Percentiles rank a stretch among this genome's conserved stretches.
These are phyloP conservation scores for Huntiella bhutanensis DNA, from an alignment of 2,329 filamentous ascomycete species.

Conservation along the genomic window DNA sequence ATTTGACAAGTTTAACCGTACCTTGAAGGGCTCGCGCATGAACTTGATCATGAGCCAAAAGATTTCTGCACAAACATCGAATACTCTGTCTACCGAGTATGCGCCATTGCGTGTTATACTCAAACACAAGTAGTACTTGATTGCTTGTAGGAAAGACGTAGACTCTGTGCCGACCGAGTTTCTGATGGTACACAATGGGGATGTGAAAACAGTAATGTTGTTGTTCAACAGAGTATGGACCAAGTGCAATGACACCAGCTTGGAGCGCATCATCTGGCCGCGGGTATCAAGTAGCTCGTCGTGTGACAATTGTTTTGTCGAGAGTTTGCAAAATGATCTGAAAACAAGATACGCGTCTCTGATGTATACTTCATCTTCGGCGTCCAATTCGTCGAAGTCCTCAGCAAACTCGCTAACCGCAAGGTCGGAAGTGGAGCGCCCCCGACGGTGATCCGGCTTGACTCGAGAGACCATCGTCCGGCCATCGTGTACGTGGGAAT, in stretches of 20 bases:
- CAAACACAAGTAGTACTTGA: constrained; percentile 92
- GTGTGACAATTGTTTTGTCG: constrained; percentile 72
- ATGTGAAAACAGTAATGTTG: constrained; percentile 77
- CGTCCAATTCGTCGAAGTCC: constrained; percentile 42
- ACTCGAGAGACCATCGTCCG: constrained; percentile 48
- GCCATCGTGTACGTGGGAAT: constrained; percentile 46
- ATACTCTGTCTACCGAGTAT: constrained; percentile 78
- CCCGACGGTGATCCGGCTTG: constrained; percentile 26
- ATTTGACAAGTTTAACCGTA: constrained; percentile 18
- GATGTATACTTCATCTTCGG: constrained; percentile 89
- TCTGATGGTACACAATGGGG: constrained; percentile 76
- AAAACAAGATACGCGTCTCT: constrained; percentile 95
- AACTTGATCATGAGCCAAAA: constrained; percentile 96
- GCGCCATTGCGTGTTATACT: constrained; percentile 90
- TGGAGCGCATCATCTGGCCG: constrained; percentile 92
- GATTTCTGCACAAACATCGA: constrained; percentile 90
- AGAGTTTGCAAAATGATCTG: constrained; percentile 91
- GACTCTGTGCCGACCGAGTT: constrained; percentile 77
- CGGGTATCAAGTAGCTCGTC: constrained; percentile 87
- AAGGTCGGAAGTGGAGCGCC: constrained; percentile 33
- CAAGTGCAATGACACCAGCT: constrained; percentile 83
- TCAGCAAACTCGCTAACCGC: constrained; percentile 34
- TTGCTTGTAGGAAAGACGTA: constrained; percentile 79
- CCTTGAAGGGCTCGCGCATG: constrained; percentile 85
- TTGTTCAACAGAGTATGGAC: constrained; percentile 93